A percentile compares a stretch with the other conserved stretches of the same genome.
Conservation (phyloP, 1,284 basidiomycete genomes). For the Moesziomyces globuligerus region DNA sequence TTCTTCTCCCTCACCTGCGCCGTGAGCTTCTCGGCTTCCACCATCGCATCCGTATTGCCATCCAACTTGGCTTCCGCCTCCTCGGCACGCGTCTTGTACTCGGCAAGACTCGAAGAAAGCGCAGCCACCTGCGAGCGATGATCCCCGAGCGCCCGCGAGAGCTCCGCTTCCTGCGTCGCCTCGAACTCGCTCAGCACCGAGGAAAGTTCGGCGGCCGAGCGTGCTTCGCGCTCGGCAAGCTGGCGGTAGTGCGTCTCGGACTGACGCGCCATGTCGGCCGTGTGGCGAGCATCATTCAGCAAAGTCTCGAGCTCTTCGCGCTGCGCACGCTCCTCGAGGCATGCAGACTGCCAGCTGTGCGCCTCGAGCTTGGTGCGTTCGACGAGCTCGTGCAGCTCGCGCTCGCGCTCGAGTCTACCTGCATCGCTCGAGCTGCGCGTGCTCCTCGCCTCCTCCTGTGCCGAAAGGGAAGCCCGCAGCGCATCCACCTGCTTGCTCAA, state of each 20-base stretch:
- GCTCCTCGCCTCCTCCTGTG: not conserved
- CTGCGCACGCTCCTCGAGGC: constrained; percentile 44
- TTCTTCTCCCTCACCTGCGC: constrained; percentile 95
- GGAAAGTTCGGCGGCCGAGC: constrained; percentile 84
- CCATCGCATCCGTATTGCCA: not conserved
- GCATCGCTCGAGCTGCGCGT: not conserved
- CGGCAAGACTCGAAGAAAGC: constrained; percentile 78
- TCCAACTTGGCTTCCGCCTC: constrained; percentile 75
- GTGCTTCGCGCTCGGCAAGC: constrained; percentile 77
- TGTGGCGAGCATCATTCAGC: constrained; percentile 70
- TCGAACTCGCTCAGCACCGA: constrained; percentile 95
- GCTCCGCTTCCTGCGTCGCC: constrained; percentile 73
- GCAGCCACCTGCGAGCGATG: constrained; percentile 79
- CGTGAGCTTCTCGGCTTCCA: constrained; percentile 64
- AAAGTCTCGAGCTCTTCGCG: constrained; percentile 73
- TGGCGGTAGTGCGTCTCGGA: constrained; percentile 70
- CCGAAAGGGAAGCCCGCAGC: constrained; percentile 17
- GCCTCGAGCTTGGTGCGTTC: constrained; percentile 53
- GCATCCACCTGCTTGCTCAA: constrained; percentile 41
- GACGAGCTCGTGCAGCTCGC: constrained; percentile 51
- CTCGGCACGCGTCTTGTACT: constrained; percentile 84
- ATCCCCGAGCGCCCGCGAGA: constrained; percentile 80
- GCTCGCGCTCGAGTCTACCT: constrained; percentile 9
- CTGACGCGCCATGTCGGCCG: constrained; percentile 66
- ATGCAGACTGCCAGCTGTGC: constrained; percentile 35